Evolutionary conservation across 495 filamentous ascomycete genomes (phyloP).

Genomic region (Penicillium taxi): DNA sequence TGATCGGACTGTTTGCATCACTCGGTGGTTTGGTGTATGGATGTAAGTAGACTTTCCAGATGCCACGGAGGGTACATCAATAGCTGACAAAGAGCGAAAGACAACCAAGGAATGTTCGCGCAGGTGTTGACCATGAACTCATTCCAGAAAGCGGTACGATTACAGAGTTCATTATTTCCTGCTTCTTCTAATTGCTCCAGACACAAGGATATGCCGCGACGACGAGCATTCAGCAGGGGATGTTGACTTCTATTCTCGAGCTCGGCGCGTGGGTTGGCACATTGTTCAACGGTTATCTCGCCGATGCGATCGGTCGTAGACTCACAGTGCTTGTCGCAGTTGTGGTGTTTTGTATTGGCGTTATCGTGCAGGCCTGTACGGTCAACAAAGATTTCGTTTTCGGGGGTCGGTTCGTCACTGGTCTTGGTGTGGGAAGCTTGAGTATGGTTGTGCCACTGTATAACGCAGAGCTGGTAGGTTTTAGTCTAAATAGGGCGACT

Average conservation of each 20-base stretch:
- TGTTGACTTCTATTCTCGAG: slow-evolving; percentile 72
- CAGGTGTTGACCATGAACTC: slow-evolving; percentile 29
- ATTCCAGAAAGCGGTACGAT: slow-evolving; percentile 21
- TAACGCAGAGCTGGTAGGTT: slow-evolving; percentile 50
- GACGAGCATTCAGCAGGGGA: slow-evolving; percentile 48
- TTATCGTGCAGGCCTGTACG: slow-evolving; percentile 61
- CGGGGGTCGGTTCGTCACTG: slow-evolving; percentile 71
- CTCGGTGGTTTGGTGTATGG: slow-evolving; percentile 33
- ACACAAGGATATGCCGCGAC: slow-evolving; percentile 29
- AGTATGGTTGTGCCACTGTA: slow-evolving; percentile 54
- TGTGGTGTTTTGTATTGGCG: slow-evolving; percentile 64
- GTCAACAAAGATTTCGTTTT: slow-evolving; percentile 54
- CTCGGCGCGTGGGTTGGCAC: slow-evolving; percentile 78
- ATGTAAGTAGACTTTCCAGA: slow-evolving; percentile 15
- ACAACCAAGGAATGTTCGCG: slow-evolving; percentile 36
- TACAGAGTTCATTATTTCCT: background rate
- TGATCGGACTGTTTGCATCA: slow-evolving; percentile 30
- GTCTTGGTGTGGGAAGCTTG: slow-evolving; percentile 32
- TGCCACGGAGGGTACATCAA: background rate
- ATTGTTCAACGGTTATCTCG: slow-evolving; percentile 64
- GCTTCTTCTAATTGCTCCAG: slow-evolving; percentile 4
- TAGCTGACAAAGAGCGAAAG: slow-evolving; percentile 5
- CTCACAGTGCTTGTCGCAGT: slow-evolving; percentile 62
- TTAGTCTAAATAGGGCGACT: slow-evolving; percentile 13
- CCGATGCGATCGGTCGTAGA: slow-evolving; percentile 65